Evolutionary conservation across 768 basidiomycete species (phyloP), one percentile per base, ranked within the genome.

Genomic region (Crucibulum laeve): DNA sequence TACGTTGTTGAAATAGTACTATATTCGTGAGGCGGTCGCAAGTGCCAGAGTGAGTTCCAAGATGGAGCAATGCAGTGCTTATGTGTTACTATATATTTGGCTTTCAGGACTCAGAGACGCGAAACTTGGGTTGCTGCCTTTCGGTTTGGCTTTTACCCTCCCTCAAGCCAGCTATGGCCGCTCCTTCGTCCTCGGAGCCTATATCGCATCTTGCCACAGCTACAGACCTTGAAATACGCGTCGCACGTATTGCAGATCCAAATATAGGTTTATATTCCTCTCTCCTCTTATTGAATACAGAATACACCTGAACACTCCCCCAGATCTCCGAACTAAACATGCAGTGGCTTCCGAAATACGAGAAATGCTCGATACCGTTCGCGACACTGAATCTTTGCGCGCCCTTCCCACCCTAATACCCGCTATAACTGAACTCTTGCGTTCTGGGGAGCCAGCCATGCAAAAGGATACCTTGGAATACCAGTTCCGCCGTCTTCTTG

Each of bases 401-500:
- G 81, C 82, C 25, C 70, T 90, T 17, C 80, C 81, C 5, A 78
- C 80, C 50, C 80, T 89, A 57, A 80, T 90, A 40, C 84, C 84
- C 13, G 77, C 84, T 19, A 65, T 91, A 21, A 68, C 88, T 21
- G 84, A 87, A 51, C 70, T 89, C 14, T 69, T 92, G 36, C 82
- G 79, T 42, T 77, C 78, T 28, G 82, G 82, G 39, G 79, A 86
- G 43, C 74, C 80, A 6, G 73, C 82, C 2, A 79, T 79, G 43
- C 75, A 78, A 45, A 87, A 80, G 57, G 84, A 85, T 51, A 71
- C 74, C 4, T 56, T 72, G 15, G 87, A 89, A 62, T 86, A 87
- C 65, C 79, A 82, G 52, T 91, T 95, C 56, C 88, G 96, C 35
- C 83, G 87, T 51, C 80, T 84, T 28, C 74, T 96, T 13, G 74